These are phyloP conservation scores for Spergularia azorica DNA, from an alignment of 179 eudicot species.

Conservation along the genomic window DNA sequence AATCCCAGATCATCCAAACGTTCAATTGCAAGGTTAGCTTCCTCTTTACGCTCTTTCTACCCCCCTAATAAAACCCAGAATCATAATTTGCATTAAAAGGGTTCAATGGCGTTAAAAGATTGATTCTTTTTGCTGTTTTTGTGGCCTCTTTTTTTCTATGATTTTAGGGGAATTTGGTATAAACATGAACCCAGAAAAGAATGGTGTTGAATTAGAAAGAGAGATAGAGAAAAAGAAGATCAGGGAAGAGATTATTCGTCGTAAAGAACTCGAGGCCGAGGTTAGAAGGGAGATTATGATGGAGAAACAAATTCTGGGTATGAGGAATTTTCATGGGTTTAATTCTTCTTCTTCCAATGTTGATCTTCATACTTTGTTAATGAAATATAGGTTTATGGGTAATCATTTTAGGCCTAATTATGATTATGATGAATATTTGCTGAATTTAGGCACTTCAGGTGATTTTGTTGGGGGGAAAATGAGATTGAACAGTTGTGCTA, in stretches of 20 bases:
- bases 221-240: slow-evolving; percentile 22
- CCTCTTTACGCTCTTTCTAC: no score
- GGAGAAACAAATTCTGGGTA: slow-evolving; percentile 27
- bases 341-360: neutral
- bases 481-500: neutral
- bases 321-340: slow-evolving; percentile 22
- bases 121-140: neutral
- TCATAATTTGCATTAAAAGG: neutral
- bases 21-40: slow-evolving; percentile 21
- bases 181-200: slow-evolving; percentile 13
- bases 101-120: neutral
- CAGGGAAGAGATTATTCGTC: slow-evolving; percentile 22
- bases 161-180: slow-evolving; percentile 9
- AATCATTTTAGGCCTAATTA: slow-evolving; percentile 13
- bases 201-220: slow-evolving; percentile 9
- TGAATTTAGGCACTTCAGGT: slow-evolving; percentile 27
- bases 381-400: slow-evolving; percentile 18
- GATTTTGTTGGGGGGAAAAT: slow-evolving; percentile 14
- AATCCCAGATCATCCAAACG: neutral
- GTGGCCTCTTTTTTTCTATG: neutral
- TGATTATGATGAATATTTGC: slow-evolving; percentile 20
- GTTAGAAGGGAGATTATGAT: slow-evolving; percentile 24
- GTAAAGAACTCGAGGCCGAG: slow-evolving; percentile 20
- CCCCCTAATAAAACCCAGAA: neutral
- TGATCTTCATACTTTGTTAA: slow-evolving; percentile 17